Conservation (phyloP, 768 basidiomycete genomes). For the Agrocybe pediades region DNA sequence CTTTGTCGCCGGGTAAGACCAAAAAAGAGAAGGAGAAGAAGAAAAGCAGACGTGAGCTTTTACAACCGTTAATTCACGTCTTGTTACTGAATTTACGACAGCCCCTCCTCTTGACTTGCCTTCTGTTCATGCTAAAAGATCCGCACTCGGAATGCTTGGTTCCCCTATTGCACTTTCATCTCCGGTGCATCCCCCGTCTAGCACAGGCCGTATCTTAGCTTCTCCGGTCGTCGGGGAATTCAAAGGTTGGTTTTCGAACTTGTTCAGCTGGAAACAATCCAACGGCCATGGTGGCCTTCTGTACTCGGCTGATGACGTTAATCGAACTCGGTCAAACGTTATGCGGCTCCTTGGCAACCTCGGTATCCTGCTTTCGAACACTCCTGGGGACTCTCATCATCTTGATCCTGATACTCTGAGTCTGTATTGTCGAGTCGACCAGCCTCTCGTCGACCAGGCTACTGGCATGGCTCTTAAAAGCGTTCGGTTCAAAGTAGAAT, state of each 20-base stretch:
- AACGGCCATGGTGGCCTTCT: slow-evolving; percentile 38
- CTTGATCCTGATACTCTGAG: slow-evolving; percentile 20
- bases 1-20: slow-evolving; percentile 26
- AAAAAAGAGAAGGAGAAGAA: slow-evolving; percentile 58
- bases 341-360: slow-evolving; percentile 63
- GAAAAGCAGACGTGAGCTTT: slow-evolving; percentile 55
- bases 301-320: slow-evolving; percentile 58
- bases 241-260: slow-evolving; percentile 92
- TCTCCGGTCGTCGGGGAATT: slow-evolving; percentile 83
- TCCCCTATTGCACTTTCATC: slow-evolving; percentile 51
- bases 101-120: slow-evolving; percentile 60
- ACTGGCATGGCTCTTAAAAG: slow-evolving; percentile 63
- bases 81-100: slow-evolving; percentile 23
- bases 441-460: slow-evolving; percentile 36
- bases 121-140: slow-evolving; percentile 45
- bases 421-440: slow-evolving; percentile 56
- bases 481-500: slow-evolving; percentile 84
- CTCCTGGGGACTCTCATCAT: slow-evolving; percentile 18
- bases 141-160: slow-evolving; percentile 43
- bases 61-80: not conserved
- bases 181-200: slow-evolving; percentile 32
- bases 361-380: slow-evolving; percentile 54
- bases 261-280: slow-evolving; percentile 89
- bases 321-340: slow-evolving; percentile 65
- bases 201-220: slow-evolving; percentile 40